phyloP scores from a whole-genome alignment of 1,139 yeast species.

The Candida sp. region DNA sequence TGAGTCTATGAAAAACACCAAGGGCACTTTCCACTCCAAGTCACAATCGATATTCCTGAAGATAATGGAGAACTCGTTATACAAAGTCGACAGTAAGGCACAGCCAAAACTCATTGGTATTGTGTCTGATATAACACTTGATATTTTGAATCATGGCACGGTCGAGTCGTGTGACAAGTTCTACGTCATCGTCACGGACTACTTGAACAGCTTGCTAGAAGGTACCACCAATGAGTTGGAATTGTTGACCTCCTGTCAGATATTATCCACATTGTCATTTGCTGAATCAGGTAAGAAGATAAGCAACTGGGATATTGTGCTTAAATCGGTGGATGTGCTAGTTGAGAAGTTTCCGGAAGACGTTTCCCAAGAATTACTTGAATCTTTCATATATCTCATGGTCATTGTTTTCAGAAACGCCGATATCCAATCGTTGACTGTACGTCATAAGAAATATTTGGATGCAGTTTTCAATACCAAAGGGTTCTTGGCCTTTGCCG shows the following conservation, averaged over 20 bases:
- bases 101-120: constrained; percentile 37
- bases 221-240: constrained; percentile 12
- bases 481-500: constrained; percentile 54
- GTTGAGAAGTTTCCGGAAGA: constrained; percentile 12
- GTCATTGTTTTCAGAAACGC: constrained; percentile 62
- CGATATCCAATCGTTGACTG: constrained; percentile 53
- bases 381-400: constrained; percentile 44
- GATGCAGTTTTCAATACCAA: constrained; percentile 36
- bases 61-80: constrained; percentile 42
- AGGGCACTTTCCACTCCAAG: constrained; percentile 77
- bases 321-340: constrained; percentile 19
- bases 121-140: constrained; percentile 61
- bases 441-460: constrained; percentile 47
- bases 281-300: constrained; percentile 74
- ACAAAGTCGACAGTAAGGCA: constrained; percentile 14
- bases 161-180: constrained; percentile 54
- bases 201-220: constrained; percentile 19
- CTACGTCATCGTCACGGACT: constrained; percentile 37
- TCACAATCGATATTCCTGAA: constrained; percentile 52
- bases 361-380: constrained; percentile 19
- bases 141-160: constrained; percentile 66
- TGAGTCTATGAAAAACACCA: constrained; percentile 78
- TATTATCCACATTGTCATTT: constrained; percentile 51
- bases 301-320: constrained; percentile 41
- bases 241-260: constrained; percentile 26